phyloP scores from a whole-genome alignment of 805 yeast species.

The Wickerhamomyces bisporus region DNA sequence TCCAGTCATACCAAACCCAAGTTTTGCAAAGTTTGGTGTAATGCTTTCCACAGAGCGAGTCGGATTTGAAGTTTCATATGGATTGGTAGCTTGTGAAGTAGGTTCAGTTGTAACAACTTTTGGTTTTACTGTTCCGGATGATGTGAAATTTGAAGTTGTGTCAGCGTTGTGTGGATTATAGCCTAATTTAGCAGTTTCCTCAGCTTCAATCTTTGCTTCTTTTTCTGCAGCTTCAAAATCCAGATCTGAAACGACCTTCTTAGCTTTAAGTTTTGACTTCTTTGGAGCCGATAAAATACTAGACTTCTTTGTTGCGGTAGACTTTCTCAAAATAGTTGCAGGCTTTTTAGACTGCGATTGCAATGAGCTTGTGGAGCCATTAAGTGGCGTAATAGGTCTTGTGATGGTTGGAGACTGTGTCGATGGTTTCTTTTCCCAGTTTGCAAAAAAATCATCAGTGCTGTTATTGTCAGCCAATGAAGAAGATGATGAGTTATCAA shows the following conservation, averaged over 20 bases:
- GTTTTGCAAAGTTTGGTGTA: slow-evolving; percentile 68
- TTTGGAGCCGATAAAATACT: slow-evolving; percentile 50
- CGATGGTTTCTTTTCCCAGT: slow-evolving; percentile 77
- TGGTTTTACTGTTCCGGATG: slow-evolving; percentile 14
- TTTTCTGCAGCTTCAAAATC: slow-evolving; percentile 67
- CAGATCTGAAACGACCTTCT: slow-evolving; percentile 49
- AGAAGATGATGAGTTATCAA: slow-evolving; percentile 30
- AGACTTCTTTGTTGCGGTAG: slow-evolving; percentile 31
- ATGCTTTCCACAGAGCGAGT: slow-evolving; percentile 35
- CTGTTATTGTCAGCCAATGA: slow-evolving; percentile 33
- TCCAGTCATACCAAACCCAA: slow-evolving; percentile 87
- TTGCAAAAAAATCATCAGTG: slow-evolving; percentile 84
- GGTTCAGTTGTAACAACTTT: slow-evolving; percentile 21
- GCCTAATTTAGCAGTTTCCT: slow-evolving; percentile 45
- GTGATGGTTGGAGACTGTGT: slow-evolving; percentile 30
- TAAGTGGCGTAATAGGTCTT: slow-evolving; percentile 25
- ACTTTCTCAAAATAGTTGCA: slow-evolving; percentile 25
- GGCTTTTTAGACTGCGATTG: slow-evolving; percentile 19
- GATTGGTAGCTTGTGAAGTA: slow-evolving; percentile 3
- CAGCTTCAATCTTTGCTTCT: slow-evolving; percentile 79
- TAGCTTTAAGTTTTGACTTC: slow-evolving; percentile 54
- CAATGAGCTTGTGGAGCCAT: slow-evolving; percentile 7
- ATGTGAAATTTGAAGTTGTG: slow-evolving; percentile 7
- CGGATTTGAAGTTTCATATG: slow-evolving; percentile 7
- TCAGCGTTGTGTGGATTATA: slow-evolving; percentile 32